Evolutionary conservation across 2,329 filamentous ascomycete species (phyloP), one percentile per base, ranked within the genome.

Genomic region (Colletotrichum shisoi): DNA sequence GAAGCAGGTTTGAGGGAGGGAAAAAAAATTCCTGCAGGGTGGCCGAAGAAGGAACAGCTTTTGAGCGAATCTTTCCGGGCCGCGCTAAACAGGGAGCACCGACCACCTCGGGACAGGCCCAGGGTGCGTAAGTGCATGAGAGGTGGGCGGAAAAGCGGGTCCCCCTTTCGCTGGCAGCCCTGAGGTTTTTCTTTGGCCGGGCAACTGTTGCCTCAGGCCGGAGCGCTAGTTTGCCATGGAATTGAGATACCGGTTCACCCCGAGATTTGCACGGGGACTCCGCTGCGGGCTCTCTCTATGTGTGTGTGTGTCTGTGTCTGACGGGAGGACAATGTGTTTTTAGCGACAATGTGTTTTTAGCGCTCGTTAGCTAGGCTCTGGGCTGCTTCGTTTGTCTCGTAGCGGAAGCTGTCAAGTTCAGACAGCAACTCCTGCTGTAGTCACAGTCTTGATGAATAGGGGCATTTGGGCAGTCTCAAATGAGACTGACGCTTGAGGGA

Each of bases 11-110:
- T 79, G 78, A 79, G 78, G 77, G 76, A 75, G 76, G 75, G 77
- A 78, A 81, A 83, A 85, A 85, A 84, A 83, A 84, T 83, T 80
- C 76, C 79, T 76, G 79, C 81, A 79, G 81, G 80, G 65, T 68
- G 62, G 44, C 65, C 65, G 61, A 68, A 68, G 78, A 77, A 77
- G 77, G 71, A 72, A 78, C 78, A 79, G 78, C 77, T 83, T 83
- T 83, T 83, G 78, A 80, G 82, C 83, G 82, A 85, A 79, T 84
- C 81, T 84, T 84, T 78, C 83, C 82, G 83, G 75, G 75, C 72
- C 71, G 65, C 65, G 61, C 65, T 68, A 68, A 58, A 59, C 34
- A 60, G 27, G 57, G 65, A 68, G 65, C 65, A 68, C 62, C 53
- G 61, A 63, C 65, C 65, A 68, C 54, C 65, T 53, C 34, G 46